Evolutionary conservation across 2,329 filamentous ascomycete genomes (phyloP).

Genomic region (Colletotrichum echinochloae): DNA sequence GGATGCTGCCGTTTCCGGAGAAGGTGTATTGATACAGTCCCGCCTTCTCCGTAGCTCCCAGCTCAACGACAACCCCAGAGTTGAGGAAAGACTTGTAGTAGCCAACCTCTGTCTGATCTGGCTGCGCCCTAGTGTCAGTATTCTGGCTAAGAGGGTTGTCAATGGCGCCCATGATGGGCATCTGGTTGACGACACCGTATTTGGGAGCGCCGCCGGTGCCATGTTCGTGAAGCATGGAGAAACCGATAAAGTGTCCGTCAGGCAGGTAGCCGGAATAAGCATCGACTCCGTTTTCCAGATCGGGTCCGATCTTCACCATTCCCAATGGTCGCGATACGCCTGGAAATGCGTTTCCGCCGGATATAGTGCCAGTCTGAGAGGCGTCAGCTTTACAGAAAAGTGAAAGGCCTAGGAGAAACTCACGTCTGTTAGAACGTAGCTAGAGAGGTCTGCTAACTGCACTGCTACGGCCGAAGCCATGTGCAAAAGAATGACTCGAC

Average conservation of each 20-base stretch:
- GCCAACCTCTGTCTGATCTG: slow-evolving; percentile 68
- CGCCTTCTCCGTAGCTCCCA: slow-evolving; percentile 67
- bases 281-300: slow-evolving; percentile 61
- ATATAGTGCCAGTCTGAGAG: slow-evolving; percentile 57
- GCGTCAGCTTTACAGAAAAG: slow-evolving; percentile 12
- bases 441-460: slow-evolving; percentile 46
- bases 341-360: slow-evolving; percentile 63
- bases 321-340: slow-evolving; percentile 61
- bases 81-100: slow-evolving; percentile 69
- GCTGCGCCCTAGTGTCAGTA: slow-evolving; percentile 62
- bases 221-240: slow-evolving; percentile 74
- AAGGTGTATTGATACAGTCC: slow-evolving; percentile 74
- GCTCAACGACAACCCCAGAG: slow-evolving; percentile 67
- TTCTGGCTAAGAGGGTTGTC: slow-evolving; percentile 66
- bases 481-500: slow-evolving; percentile 12
- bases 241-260: slow-evolving; percentile 67
- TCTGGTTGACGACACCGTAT: slow-evolving; percentile 74
- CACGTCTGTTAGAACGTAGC: slow-evolving; percentile 53
- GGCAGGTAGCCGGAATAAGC: slow-evolving; percentile 65
- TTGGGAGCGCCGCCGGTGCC: slow-evolving; percentile 78
- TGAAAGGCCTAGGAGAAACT: slow-evolving; percentile 34
- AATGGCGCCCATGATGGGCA: slow-evolving; percentile 64
- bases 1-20: slow-evolving; percentile 51
- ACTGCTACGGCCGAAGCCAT: slow-evolving; percentile 22
- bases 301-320: slow-evolving; percentile 63